Base-by-base conservation (phyloP, 768 basidiomycete genomes). In the Leccinum pellstonianum region DNA sequence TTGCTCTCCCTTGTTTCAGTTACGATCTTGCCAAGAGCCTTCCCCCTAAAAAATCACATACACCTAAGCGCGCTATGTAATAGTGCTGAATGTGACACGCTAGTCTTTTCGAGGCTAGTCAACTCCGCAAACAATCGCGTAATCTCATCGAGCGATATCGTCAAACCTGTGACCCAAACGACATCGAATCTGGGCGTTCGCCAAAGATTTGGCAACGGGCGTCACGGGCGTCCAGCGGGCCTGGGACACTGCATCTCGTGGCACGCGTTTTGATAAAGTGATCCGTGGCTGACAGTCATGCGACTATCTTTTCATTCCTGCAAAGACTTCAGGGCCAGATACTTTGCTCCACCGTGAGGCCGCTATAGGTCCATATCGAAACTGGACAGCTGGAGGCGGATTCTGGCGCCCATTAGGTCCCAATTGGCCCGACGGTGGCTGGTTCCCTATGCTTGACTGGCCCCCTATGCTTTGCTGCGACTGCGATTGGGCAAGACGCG, bases 261-360 rank as follows among this genome's bases (percentile, higher is more conserved):
- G 57, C 49, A 60, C 35, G 46, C 46, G 41, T 58, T 29, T 52
- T 29, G 55, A 50, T 25, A 55, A 59, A 37, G 61, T 15, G 48
- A 57, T 14, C 7, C 37, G 29, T 48, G 25, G 25, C 52, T 51
- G 51, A 35, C 19, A 31, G 12, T 31, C 55, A 51, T 19, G 62
- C 49, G 53, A 52, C 82, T 77, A 90, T 67, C 89, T 80, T 63
- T 84, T 81, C 83, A 91, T 83, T 37, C 90, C 90, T 35, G 80
- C 79, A 55, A 89, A 73, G 19, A 77, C 66, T 35, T 74, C 54
- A 1, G 90, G 90, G 6, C 90, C 90, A 17, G 83, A 77, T 37
- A 88, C 90, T 73, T 85, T 90, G 74, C 90, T 91, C 85, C 84
- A 89, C 6, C 72, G 83, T 38, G 88, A 86, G 19, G 73, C 61